Conservation (phyloP, 305 asterid species). For the Fraxinus xanthoxyloides region DNA sequence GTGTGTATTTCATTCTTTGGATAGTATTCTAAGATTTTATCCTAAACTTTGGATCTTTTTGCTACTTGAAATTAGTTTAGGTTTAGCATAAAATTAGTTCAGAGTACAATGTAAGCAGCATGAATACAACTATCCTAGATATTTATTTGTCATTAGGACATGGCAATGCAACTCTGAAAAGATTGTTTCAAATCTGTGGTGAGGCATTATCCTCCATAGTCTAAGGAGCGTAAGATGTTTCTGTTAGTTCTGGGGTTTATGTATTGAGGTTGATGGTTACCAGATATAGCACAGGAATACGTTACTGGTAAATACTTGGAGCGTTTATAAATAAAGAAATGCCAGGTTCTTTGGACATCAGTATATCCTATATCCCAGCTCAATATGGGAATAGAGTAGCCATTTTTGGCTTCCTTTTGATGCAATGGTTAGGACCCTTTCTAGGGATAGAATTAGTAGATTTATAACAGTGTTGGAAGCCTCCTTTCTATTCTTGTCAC, state of each 20-base stretch:
- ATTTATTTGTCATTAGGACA: neutral
- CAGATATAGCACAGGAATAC: neutral
- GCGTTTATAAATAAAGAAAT: neutral
- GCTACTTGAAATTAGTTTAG: neutral
- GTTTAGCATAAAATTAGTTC: neutral
- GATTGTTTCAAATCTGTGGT: neutral
- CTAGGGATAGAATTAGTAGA: neutral
- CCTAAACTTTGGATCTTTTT: neutral
- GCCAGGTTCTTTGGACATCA: neutral
- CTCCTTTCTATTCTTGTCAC: neutral
- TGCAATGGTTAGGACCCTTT: neutral
- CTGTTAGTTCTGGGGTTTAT: neutral
- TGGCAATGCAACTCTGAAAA: neutral
- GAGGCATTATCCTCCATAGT: neutral
- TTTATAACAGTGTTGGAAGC: neutral
- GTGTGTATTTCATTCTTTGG: neutral
- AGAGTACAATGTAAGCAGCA: neutral
- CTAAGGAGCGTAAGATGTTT: neutral
- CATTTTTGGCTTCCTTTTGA: neutral
- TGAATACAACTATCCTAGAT: neutral
- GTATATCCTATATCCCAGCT: neutral
- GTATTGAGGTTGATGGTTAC: neutral
- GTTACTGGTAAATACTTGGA: neutral
- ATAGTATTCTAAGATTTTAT: neutral
- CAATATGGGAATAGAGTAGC: neutral